Percentiles rank a stretch among this genome's conserved stretches.
Evolutionary conservation across 169 alveolate species (phyloP).

Genomic region (Cryptosporidium muris): DNA sequence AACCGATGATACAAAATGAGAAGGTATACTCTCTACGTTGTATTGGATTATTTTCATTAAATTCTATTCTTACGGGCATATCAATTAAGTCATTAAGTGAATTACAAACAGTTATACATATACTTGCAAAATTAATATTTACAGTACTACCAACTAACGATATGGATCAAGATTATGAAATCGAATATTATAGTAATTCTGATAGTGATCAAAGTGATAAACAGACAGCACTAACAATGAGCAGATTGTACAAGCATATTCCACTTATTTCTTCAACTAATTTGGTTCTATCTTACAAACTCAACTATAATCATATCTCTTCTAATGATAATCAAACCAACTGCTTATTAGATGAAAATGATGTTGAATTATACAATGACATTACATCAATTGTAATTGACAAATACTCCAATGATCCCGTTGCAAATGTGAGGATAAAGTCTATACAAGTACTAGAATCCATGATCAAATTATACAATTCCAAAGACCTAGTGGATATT

Average conservation of each 20-base stretch:
- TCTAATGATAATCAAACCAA: neutral
- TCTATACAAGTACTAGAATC: slow-evolving; percentile 32
- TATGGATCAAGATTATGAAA: neutral
- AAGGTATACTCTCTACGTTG: slow-evolving; percentile 7
- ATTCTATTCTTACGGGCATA: slow-evolving; percentile 3
- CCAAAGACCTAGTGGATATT: slow-evolving; percentile 3
- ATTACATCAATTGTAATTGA: slow-evolving; percentile 5
- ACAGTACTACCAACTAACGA: slow-evolving; percentile 22
- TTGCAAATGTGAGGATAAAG: slow-evolving; percentile 37
- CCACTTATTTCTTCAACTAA: slow-evolving; percentile 22
- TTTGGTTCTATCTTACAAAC: slow-evolving; percentile 15
- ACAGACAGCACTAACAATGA: neutral
- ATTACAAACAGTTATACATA: neutral
- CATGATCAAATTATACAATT: neutral
- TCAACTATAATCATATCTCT: neutral
- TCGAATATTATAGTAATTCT: neutral
- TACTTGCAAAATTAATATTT: slow-evolving; percentile 13
- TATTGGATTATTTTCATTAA: slow-evolving; percentile 20
- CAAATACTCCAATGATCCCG: slow-evolving; percentile 7
- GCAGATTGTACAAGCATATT: neutral
- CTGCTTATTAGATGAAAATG: neutral
- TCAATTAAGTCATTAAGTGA: slow-evolving; percentile 16
- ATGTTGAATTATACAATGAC: slow-evolving; percentile 6
- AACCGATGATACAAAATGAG: slow-evolving; percentile 20
- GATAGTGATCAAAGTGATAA: too few relatives aligned